Evolutionary conservation across 2,329 filamentous ascomycete genomes (phyloP).

Genomic region (Plectosphaerella plurivora): DNA sequence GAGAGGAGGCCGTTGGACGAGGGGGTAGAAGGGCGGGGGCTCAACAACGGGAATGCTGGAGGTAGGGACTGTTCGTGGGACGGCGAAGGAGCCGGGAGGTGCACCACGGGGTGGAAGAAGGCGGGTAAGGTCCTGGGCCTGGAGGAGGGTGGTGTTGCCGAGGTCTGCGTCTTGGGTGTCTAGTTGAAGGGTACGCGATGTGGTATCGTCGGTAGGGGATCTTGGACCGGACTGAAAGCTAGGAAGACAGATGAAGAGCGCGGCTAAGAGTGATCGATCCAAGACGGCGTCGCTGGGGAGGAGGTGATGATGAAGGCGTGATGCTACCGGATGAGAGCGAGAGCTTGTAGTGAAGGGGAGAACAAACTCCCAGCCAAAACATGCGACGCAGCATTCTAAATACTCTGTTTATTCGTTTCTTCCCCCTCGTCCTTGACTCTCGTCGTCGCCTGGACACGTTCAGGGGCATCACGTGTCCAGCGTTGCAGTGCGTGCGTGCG

Average conservation of each 20-base stretch:
- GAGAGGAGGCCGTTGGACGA: not conserved
- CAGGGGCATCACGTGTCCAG: not conserved
- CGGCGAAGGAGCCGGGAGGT: not conserved
- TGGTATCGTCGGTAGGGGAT: not conserved
- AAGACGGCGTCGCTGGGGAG: constrained; percentile 5
- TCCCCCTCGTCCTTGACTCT: not conserved
- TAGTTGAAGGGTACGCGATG: not conserved
- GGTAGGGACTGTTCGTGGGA: constrained; percentile 3
- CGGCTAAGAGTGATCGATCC: constrained; percentile 11
- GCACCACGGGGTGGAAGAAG: not conserved
- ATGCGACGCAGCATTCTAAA: not conserved
- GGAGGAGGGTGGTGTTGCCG: constrained; percentile 3
- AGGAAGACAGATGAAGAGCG: constrained; percentile 14
- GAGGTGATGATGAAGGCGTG: not conserved
- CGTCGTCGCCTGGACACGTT: not conserved
- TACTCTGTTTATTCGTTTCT: not conserved
- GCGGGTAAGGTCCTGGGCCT: not conserved
- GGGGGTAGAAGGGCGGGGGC: constrained; percentile 6
- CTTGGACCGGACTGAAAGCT: constrained; percentile 14
- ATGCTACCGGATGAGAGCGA: not conserved
- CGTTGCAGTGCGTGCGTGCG: constrained; percentile 4
- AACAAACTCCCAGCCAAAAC: not conserved
- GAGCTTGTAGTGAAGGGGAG: not conserved
- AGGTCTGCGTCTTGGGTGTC: constrained; percentile 4
- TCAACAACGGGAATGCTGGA: not conserved